Evolutionary conservation across 2,329 filamentous ascomycete genomes (phyloP).

Genomic region (Colletotrichum lini): DNA sequence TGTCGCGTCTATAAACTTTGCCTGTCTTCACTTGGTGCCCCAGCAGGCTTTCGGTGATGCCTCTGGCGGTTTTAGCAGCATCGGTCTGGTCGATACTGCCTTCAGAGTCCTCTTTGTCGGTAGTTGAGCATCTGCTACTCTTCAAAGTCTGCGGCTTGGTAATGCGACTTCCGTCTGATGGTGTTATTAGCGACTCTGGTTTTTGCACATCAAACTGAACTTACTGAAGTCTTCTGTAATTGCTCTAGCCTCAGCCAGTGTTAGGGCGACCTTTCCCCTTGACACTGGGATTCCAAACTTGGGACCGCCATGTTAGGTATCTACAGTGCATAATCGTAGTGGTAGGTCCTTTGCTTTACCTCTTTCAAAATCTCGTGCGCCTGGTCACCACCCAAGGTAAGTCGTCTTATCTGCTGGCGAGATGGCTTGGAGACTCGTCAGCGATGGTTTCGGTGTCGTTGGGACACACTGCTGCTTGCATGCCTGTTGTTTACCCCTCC

Average conservation of each 20-base stretch:
- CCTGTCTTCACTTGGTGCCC: constrained; percentile 11
- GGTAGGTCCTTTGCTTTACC: neutral
- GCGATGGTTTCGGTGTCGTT: neutral
- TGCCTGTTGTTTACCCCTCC: neutral
- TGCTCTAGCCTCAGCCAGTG: constrained; percentile 43
- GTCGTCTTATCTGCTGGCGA: constrained; percentile 1
- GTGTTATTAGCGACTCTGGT: neutral
- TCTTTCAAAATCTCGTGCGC: constrained; percentile 23
- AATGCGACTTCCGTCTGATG: constrained; percentile 45
- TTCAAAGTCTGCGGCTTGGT: constrained; percentile 49
- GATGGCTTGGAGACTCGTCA: neutral
- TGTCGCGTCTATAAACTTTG: neutral
- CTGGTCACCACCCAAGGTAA: constrained; percentile 18
- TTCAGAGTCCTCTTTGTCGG: neutral
- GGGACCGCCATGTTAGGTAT: neutral
- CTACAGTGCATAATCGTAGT: no score
- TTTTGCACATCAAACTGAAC: neutral
- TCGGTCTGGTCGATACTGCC: constrained; percentile 37
- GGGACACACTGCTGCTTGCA: neutral
- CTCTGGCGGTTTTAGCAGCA: constrained; percentile 40
- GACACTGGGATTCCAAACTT: constrained; percentile 49
- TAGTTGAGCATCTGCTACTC: neutral
- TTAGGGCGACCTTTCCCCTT: constrained; percentile 44
- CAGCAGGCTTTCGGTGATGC: constrained; percentile 45
- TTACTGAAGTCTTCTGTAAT: constrained; percentile 47